phyloP scores from a whole-genome alignment of 495 filamentous ascomycete species.

The Podospora bellae-mahoneyi region DNA sequence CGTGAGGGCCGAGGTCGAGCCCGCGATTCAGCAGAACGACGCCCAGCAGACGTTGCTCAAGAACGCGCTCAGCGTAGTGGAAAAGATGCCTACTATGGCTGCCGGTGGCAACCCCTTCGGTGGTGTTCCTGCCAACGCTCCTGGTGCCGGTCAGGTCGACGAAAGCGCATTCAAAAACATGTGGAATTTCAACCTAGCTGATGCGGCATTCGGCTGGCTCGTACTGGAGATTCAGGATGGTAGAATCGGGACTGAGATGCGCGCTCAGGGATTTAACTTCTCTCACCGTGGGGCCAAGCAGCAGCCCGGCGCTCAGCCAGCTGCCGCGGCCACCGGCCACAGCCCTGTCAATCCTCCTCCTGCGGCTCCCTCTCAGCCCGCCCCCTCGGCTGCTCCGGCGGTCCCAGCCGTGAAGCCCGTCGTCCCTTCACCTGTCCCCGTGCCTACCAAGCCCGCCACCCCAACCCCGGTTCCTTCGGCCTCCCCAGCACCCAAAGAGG shows the following conservation, averaged over 20 bases:
- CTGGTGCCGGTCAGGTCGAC: conserved; percentile 77
- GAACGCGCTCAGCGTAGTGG: conserved; percentile 84
- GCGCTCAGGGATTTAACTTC: conserved; percentile 99
- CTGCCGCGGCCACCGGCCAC: conserved; percentile 31
- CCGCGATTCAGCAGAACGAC: conserved; percentile 87
- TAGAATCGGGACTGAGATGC: conserved; percentile 96
- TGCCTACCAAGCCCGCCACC: conserved; percentile 54
- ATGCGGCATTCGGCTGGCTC: conserved; percentile 94
- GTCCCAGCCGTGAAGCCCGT: conserved; percentile 35
- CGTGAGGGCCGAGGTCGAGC: conserved; percentile 89
- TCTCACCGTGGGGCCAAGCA: conserved; percentile 76
- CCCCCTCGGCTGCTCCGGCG: conserved; percentile 33
- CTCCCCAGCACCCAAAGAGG: conserved; percentile 46
- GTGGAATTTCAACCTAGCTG: conserved; percentile 99
- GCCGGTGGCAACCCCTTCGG: conserved; percentile 97
- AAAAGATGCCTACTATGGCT: conserved; percentile 92
- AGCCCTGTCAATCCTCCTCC: conserved; percentile 31
- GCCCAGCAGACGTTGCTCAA: conserved; percentile 85
- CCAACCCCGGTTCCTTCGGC: conserved; percentile 39
- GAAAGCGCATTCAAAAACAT: conserved; percentile 99
- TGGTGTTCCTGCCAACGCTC: conserved; percentile 66
- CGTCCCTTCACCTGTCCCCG: conserved; percentile 37
- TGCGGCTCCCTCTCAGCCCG: not conserved
- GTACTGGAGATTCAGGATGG: conserved; percentile 92
- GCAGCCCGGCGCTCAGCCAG: conserved; percentile 34